Evolutionary conservation across 2,329 filamentous ascomycete genomes (phyloP), one percentile per base, ranked within the genome.

Genomic region (Hypoxylon sp.): DNA sequence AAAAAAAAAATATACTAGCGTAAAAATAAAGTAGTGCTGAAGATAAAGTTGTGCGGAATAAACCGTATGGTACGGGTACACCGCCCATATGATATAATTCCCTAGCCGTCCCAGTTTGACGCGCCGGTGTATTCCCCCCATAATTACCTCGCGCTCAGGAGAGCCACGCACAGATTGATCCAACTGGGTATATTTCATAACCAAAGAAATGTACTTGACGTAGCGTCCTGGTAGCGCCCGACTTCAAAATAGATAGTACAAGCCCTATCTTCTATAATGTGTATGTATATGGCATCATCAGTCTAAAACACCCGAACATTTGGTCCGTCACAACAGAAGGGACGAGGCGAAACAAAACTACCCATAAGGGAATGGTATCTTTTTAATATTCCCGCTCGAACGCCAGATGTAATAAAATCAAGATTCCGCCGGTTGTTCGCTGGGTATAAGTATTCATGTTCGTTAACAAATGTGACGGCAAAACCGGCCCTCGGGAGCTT

Each of bases 301-400:
- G 64, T 70, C 72, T 73, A 71, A 62, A 66, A 71, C 52, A 63
- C 54, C 60, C 66, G 37, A 66, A 55, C 50, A 59, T 69, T 61
- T 61, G 58, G 35, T 62, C 58, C 70, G 55, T 67, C 70, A 67
- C 52, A 66, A 59, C 58, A 59, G 48, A 70, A 53, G 67, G 66
- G 68, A 63, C 24, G 51, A 68, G 68, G 61, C 59, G 63, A 71
- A 70, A 72, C 71, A 62, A 48, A 73, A 60, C 67, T 71, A 63
- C 70, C 67, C 67, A 47, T 59, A 70, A 74, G 67, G 71, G 71
- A 64, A 63, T 77, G 76, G 74, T 77, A 77, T 77, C 76, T 75
- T 76, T 72, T 61, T 69, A 67, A 69, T 44, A 44, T 50, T 71
- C 63, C 70, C 67, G 57, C 63, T 70, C 63, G 60, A 77, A 76